Evolutionary conservation across 257 asterid species (phyloP).

Genomic region (Paraleonurus japonicus): DNA sequence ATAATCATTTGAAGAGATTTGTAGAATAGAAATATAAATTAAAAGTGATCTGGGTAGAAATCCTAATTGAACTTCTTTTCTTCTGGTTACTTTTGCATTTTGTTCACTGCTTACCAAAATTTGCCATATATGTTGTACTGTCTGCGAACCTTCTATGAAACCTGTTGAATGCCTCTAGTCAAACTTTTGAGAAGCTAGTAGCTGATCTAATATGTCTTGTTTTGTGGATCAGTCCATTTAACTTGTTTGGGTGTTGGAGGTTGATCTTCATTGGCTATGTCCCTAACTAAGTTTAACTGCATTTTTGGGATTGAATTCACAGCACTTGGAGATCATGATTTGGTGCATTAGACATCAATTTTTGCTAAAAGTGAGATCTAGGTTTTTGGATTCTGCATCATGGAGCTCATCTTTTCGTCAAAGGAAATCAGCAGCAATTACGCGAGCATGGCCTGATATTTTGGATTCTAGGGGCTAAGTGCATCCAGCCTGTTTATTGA

Average conservation of each 20-base stretch:
- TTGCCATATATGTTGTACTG: not conserved
- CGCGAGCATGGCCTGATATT: slow-evolving; percentile 84
- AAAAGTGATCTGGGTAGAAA: not conserved
- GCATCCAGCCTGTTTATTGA: slow-evolving; percentile 71
- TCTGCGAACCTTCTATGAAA: not conserved
- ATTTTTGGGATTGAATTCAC: slow-evolving; percentile 25
- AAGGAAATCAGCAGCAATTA: slow-evolving; percentile 68
- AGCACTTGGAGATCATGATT: slow-evolving; percentile 85
- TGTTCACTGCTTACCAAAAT: slow-evolving; percentile 3
- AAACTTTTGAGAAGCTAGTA: not conserved
- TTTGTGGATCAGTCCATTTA: not conserved
- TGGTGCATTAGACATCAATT: slow-evolving; percentile 90
- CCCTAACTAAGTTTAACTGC: not conserved
- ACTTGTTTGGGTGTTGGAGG: slow-evolving; percentile 5
- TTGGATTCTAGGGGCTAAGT: slow-evolving; percentile 38
- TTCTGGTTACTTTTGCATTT: slow-evolving; percentile 10
- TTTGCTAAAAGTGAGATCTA: slow-evolving; percentile 57
- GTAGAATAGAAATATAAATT: not conserved
- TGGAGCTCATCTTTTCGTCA: slow-evolving; percentile 65
- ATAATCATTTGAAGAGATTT: not conserved
- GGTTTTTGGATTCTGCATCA: slow-evolving; percentile 50
- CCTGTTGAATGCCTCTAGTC: slow-evolving; percentile 14
- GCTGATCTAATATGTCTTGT: not conserved
- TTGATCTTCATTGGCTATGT: slow-evolving; percentile 15
- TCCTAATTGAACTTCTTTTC: slow-evolving; percentile 6